Percentiles rank a stretch among this genome's conserved stretches.
phyloP scores from a whole-genome alignment of 345 rosid genomes.

The Melaleuca quinquenervia region DNA sequence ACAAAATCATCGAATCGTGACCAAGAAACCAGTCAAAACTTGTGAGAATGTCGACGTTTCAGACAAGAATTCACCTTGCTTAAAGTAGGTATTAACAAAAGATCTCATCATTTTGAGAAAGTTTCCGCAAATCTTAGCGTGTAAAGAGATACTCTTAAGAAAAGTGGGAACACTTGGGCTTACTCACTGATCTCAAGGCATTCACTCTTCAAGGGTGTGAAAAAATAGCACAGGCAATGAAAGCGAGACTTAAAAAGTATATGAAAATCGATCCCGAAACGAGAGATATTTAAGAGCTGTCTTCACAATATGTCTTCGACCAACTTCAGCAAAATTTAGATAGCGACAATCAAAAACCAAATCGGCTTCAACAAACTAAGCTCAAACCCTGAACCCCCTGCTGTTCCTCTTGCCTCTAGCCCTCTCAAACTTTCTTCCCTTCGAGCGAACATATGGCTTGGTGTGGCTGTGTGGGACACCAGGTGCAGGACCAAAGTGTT shows the following conservation, averaged over 20 bases:
- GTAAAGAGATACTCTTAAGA: background rate
- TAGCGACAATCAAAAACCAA: background rate
- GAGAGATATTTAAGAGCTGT: background rate
- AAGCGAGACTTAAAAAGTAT: background rate
- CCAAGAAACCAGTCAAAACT: background rate
- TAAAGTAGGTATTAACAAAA: background rate
- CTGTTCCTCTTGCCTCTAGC: constrained; percentile 69
- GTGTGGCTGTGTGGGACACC: constrained; percentile 77
- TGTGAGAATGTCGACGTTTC: background rate
- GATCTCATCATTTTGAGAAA: background rate
- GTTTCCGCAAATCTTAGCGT: background rate
- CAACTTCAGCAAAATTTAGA: background rate
- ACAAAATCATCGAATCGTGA: background rate
- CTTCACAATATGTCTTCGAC: background rate
- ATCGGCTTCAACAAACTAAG: background rate
- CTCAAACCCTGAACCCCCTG: constrained; percentile 58
- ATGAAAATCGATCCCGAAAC: background rate
- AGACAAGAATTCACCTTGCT: background rate
- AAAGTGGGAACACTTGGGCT: background rate
- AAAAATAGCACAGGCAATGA: background rate
- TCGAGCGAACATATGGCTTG: constrained; percentile 54
- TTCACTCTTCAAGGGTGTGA: background rate
- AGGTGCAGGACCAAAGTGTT: constrained; percentile 77
- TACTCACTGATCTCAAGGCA: background rate
- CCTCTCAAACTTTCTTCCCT: constrained; percentile 58